Percentiles rank a stretch among this genome's conserved stretches.
These are phyloP conservation scores for Myriosclerotinia curreyana DNA, from an alignment of 2,329 filamentous ascomycete genomes.

Conservation along the genomic window DNA sequence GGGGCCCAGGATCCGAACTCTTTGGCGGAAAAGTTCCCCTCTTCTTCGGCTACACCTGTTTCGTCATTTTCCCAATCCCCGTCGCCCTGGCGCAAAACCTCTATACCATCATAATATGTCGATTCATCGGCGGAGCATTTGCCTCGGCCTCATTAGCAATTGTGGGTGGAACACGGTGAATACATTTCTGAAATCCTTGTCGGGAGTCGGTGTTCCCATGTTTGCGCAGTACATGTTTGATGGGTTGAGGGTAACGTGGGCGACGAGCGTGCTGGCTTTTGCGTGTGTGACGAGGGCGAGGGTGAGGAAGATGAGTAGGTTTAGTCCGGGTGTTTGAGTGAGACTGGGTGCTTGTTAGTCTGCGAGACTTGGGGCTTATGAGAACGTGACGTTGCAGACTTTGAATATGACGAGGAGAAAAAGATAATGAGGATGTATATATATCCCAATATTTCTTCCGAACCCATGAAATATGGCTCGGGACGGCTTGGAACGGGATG, in stretches of 20 bases:
- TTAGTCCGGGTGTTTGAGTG: conserved; percentile 4
- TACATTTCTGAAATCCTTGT: conserved; percentile 52
- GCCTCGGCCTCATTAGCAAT: conserved; percentile 86
- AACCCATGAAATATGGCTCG: too few relatives aligned
- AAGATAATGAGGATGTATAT: too few relatives aligned
- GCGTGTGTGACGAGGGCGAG: not conserved
- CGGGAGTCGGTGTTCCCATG: conserved; percentile 57
- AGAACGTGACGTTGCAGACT: too few relatives aligned
- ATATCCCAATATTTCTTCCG: too few relatives aligned
- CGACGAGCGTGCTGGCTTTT: conserved; percentile 38
- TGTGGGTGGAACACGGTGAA: conserved; percentile 73
- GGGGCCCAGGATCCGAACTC: conserved; percentile 56
- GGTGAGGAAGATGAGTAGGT: conserved; percentile 47
- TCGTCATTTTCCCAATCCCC: conserved; percentile 74
- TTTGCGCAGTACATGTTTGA: conserved; percentile 55
- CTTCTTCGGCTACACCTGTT: conserved; percentile 53
- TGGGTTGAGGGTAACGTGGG: conserved; percentile 42
- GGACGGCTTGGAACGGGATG: too few relatives aligned
- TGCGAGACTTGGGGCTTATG: too few relatives aligned
- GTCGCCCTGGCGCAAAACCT: conserved; percentile 76
- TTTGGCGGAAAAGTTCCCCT: conserved; percentile 60
- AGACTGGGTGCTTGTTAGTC: too few relatives aligned
- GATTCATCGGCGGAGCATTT: conserved; percentile 76
- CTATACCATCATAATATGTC: conserved; percentile 69
- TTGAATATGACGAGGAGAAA: too few relatives aligned